A percentile compares a stretch with the other conserved stretches of the same genome.
Evolutionary conservation across 805 yeast genomes (phyloP).

Genomic region (Metschnikowia matae): DNA sequence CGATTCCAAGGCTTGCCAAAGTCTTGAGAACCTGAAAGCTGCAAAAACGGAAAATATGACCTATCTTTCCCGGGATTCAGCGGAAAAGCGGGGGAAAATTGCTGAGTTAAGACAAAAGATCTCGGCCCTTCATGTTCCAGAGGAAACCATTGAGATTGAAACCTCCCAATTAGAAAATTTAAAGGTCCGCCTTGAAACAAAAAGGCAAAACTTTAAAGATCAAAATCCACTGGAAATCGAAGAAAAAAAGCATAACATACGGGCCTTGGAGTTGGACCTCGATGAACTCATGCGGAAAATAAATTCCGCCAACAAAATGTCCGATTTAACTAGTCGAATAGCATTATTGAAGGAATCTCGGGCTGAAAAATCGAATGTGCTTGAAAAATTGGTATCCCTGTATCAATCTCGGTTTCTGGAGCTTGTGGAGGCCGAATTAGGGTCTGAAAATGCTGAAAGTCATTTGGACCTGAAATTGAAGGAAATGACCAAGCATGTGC

Average conservation of each 20-base stretch:
- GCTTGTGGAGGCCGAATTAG: conserved; percentile 14
- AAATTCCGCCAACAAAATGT: conserved; percentile 48
- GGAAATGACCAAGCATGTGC: neutral
- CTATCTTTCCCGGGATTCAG: conserved; percentile 24
- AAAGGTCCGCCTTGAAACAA: conserved; percentile 28
- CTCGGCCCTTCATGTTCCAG: conserved; percentile 36
- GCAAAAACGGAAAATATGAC: conserved; percentile 38
- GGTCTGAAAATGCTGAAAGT: conserved; percentile 13
- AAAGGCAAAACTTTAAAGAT: conserved; percentile 20
- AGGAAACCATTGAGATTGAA: conserved; percentile 46
- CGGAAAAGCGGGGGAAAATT: neutral
- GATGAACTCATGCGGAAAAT: conserved; percentile 54
- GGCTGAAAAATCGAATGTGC: conserved; percentile 24
- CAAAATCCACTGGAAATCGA: conserved; percentile 33
- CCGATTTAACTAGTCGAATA: conserved; percentile 55
- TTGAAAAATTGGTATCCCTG: conserved; percentile 24
- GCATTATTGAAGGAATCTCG: conserved; percentile 42
- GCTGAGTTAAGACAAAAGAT: conserved; percentile 23
- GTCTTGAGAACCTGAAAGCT: neutral
- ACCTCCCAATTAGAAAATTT: conserved; percentile 38
- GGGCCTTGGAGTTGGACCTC: conserved; percentile 29
- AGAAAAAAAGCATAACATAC: conserved; percentile 32
- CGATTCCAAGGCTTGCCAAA: neutral
- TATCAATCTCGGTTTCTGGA: conserved; percentile 21
- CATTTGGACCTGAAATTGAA: conserved; percentile 7